Conservation (phyloP, 805 yeast species). For the Zygotorulaspora florentina region DNA sequence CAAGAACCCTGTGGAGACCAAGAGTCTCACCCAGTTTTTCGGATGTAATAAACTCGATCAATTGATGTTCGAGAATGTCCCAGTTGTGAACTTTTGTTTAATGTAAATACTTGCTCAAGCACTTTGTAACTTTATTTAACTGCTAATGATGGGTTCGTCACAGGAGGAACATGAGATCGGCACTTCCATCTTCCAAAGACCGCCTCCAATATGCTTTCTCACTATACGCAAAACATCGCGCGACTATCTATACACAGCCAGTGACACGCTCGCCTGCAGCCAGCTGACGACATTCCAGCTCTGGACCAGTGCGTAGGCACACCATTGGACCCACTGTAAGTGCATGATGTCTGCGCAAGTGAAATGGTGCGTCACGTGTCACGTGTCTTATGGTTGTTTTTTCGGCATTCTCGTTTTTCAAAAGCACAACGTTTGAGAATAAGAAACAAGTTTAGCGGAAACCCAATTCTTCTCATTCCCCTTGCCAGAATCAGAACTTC, state of each 20-base stretch:
- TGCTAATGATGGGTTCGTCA: neutral
- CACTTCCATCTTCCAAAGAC: neutral
- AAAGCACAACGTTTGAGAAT: neutral
- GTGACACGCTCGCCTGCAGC: too few relatives aligned
- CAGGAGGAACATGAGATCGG: neutral
- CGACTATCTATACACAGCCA: too few relatives aligned
- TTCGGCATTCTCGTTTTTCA: neutral
- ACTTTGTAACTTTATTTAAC: neutral
- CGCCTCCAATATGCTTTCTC: too few relatives aligned
- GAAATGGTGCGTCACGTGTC: neutral
- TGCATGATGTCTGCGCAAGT: too few relatives aligned
- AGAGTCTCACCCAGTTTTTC: constrained; percentile 9
- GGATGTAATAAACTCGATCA: constrained; percentile 23
- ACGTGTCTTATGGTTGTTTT: neutral
- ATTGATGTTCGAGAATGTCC: constrained; percentile 27
- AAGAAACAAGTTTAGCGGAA: neutral
- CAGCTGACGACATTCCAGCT: too few relatives aligned
- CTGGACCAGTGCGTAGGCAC: too few relatives aligned
- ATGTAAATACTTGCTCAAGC: constrained; percentile 1
- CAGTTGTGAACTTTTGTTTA: constrained; percentile 23
- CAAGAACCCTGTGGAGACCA: constrained; percentile 2
- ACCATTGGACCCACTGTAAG: neutral
- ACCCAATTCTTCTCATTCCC: neutral
- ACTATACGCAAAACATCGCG: too few relatives aligned
- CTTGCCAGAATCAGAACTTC: neutral